Percentiles rank a stretch among this genome's conserved stretches.
Conservation (phyloP, 2,329 filamentous ascomycete genomes). For the Sporothrix brasiliensis region DNA sequence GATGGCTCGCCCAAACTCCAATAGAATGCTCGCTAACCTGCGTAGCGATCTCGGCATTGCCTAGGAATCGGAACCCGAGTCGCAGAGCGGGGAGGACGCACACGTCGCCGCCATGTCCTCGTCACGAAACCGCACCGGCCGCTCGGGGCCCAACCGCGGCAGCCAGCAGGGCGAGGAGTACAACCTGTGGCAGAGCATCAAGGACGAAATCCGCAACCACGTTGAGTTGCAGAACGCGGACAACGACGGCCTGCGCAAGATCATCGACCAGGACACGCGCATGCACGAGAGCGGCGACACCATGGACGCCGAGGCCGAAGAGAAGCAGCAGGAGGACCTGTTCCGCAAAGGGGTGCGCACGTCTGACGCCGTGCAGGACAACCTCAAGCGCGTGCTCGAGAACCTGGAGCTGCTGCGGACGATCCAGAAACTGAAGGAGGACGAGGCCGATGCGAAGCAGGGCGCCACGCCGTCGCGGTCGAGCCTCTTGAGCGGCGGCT, state of each 20-base stretch:
- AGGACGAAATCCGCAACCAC: slow-evolving; percentile 45
- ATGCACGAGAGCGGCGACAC: slow-evolving; percentile 45
- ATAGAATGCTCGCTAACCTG: neutral
- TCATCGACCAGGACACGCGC: slow-evolving; percentile 47
- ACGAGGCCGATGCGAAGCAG: slow-evolving; percentile 42
- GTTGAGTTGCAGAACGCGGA: slow-evolving; percentile 47
- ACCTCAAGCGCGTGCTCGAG: slow-evolving; percentile 44
- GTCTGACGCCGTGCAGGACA: slow-evolving; percentile 44
- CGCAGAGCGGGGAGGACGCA: too few species aligned
- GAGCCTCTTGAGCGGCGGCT: slow-evolving; percentile 36
- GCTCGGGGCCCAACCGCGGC: slow-evolving; percentile 45
- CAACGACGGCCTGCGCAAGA: slow-evolving; percentile 45
- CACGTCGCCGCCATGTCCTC: slow-evolving; percentile 33
- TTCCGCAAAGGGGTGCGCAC: slow-evolving; percentile 41
- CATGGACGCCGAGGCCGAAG: slow-evolving; percentile 41
- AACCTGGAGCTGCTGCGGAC: slow-evolving; percentile 47
- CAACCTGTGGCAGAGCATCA: slow-evolving; percentile 47
- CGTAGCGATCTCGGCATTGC: neutral
- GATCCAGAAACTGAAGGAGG: slow-evolving; percentile 49
- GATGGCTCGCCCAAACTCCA: neutral
- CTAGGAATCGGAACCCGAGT: neutral
- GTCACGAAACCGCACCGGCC: slow-evolving; percentile 40
- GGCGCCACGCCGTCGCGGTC: slow-evolving; percentile 36
- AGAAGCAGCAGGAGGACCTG: slow-evolving; percentile 40
- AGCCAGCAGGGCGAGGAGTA: slow-evolving; percentile 50